These are phyloP conservation scores for Raddia guianensis DNA, from an alignment of 176 grass and related monocot species.

Conservation along the genomic window DNA sequence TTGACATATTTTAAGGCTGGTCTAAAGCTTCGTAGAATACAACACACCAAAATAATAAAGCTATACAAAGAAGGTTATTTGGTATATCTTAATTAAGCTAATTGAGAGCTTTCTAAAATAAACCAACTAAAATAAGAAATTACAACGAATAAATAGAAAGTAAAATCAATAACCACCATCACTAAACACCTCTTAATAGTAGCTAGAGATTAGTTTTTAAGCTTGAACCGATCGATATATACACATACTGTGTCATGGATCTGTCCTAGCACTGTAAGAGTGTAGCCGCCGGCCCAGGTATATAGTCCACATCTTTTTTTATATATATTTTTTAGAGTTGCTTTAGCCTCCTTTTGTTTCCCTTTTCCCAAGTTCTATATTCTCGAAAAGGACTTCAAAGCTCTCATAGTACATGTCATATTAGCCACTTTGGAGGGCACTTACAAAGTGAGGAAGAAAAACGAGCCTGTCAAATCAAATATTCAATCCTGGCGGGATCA, in stretches of 20 bases:
- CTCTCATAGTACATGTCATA: slow-evolving; percentile 27
- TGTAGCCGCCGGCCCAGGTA: neutral
- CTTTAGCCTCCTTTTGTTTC: slow-evolving; percentile 31
- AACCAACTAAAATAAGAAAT: no score
- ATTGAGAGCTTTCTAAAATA: no score
- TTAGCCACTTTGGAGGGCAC: slow-evolving; percentile 42
- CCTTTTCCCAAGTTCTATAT: slow-evolving; percentile 22
- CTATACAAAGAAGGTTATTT: no score
- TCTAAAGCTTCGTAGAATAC: no score
- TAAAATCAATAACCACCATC: no score
- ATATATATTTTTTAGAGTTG: neutral
- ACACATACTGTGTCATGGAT: slow-evolving; percentile 2
- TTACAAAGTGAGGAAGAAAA: slow-evolving; percentile 26
- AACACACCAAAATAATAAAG: no score
- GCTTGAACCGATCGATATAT: neutral
- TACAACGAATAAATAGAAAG: no score
- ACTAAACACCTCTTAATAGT: no score
- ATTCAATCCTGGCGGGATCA: slow-evolving; percentile 33
- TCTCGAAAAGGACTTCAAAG: slow-evolving; percentile 45
- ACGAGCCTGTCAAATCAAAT: slow-evolving; percentile 38
- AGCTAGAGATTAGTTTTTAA: no score
- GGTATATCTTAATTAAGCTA: no score
- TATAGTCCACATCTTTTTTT: neutral
- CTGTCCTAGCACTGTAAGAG: neutral
- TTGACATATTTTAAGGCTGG: no score